Base-by-base conservation (phyloP, 2,329 filamentous ascomycete species). In the Claviceps citrina region DNA sequence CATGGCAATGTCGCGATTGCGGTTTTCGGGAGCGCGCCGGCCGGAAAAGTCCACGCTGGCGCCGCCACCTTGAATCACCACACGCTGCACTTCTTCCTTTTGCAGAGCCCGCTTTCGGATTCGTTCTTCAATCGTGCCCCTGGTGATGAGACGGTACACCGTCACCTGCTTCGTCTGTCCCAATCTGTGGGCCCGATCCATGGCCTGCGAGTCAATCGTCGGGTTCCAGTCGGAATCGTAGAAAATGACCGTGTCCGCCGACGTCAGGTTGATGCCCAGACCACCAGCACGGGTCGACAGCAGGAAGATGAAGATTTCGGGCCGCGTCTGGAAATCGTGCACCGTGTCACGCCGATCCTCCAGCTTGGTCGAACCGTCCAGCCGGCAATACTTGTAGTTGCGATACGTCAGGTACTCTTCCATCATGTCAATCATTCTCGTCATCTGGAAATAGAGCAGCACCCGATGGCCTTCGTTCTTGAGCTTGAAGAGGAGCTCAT, bases 221-320 rank as follows among this genome's bases (percentile, higher is more conserved):
- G 91, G 91, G 59, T 98, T 98, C 91, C 91, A 98, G 60, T 98
- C 91, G 9, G 85, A 93, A 58, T 98, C 91, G 70, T 98, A 98
- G 67, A 98, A 98, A 62, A 98, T 96, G 63, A 98, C 91, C 0
- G 91, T 98, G 58, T 98, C 91, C 16, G 91, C 91, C 39, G 84
- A 81, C 5, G 91, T 96, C 49, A 98, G 67, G 56, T 98, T 98
- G 70, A 98, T 98, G 65, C 91, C 91, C 16, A 98, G 73, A 68
- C 91, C 91, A 75, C 91, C 91, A 28, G 91, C 91, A 62, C 91
- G 86, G 0, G 91, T 98, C 16, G 86, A 94, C 31, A 98, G 69
- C 27, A 98, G 67, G 72, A 98, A 98, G 51, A 98, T 84, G 59
- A 98, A 98, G 50, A 96, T 94, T 15, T 94, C 87, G 0, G 85